phyloP scores from a whole-genome alignment of 371 early-diverging fungal species.

The Mortierella sp. region DNA sequence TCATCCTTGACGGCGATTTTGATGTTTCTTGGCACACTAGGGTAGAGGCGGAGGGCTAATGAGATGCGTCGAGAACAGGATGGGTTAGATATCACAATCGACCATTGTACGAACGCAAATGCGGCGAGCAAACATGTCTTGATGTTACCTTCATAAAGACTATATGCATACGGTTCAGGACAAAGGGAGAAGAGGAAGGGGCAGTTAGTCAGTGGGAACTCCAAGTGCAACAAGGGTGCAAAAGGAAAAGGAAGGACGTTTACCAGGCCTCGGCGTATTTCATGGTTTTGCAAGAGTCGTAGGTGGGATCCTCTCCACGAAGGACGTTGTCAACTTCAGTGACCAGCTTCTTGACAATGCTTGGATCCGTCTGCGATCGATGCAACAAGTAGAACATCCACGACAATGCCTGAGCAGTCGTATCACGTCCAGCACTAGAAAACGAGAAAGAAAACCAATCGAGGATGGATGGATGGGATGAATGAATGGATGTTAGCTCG shows the following conservation, averaged over 20 bases:
- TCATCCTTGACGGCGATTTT: constrained; percentile 83
- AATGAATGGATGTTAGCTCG: background rate
- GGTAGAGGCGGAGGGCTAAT: constrained; percentile 77
- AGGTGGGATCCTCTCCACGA: constrained; percentile 39
- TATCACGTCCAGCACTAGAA: constrained; percentile 56
- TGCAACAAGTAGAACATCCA: constrained; percentile 52
- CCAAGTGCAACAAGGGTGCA: background rate
- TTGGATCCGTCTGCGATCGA: constrained; percentile 31
- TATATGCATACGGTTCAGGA: too few relatives aligned
- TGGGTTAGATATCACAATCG: constrained; percentile 44
- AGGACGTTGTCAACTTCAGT: constrained; percentile 66
- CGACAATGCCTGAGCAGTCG: constrained; percentile 63
- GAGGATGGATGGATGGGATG: too few relatives aligned
- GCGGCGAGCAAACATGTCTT: too few relatives aligned
- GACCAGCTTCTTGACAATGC: constrained; percentile 57
- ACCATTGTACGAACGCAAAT: background rate
- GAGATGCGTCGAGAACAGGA: constrained; percentile 64
- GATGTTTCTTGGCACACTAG: constrained; percentile 77
- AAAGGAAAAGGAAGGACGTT: constrained; percentile 18
- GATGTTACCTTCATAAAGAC: constrained; percentile 69
- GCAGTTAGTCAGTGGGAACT: too few relatives aligned
- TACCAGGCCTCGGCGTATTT: constrained; percentile 69
- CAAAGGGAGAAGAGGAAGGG: too few relatives aligned
- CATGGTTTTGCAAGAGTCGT: constrained; percentile 65
- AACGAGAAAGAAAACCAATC: background rate